Evolutionary conservation across 768 basidiomycete species (phyloP), one percentile per base, ranked within the genome.

Genomic region (Russula sp.): DNA sequence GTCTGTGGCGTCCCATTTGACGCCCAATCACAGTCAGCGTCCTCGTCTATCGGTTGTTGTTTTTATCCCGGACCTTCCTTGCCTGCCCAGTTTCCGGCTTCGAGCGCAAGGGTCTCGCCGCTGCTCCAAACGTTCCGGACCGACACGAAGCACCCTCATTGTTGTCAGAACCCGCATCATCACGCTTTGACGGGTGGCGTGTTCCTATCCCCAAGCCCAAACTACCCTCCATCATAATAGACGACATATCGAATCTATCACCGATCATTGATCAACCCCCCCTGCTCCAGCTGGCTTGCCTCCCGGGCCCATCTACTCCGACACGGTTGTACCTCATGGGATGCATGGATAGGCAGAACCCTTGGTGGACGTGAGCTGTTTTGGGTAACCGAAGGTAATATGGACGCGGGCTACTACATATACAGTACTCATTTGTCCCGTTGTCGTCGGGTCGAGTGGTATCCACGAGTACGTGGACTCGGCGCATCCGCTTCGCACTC

Each of bases 1-100:
- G 50, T 40, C 45, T 31, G 48, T 52, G 47, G 39, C 52, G 27
- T 51, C 27, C n/a, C 22, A 4, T 48, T 48, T 56, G 55, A 13
- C 55, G 50, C 62, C 11, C 55, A 20, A 18, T 13, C 14, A 10
- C 42, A 18, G 63, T 64, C 63, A 64, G 63, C 63, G 49, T 64
- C 63, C 63, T 64, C 58, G 63, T 50, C 54, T 47, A 45, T 51
- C 63, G 63, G 63, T 39, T 14, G 20, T 18, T 31, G 3, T 22
- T 20, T 11, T 48, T 16, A 37, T 37, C 39, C 52, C 35, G 8
- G 45, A 13, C 57, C 39, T 8, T 18, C 22, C 47, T 34, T 42
- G 42, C 44, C 27, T 27, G 32, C 56, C 39, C 50, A 51, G 9
- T 9, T 13, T 34, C 11, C 58, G 40, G 31, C 42, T 32, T 52